Conservation (phyloP, 148 eudicot species). For the Silene latifolia region DNA sequence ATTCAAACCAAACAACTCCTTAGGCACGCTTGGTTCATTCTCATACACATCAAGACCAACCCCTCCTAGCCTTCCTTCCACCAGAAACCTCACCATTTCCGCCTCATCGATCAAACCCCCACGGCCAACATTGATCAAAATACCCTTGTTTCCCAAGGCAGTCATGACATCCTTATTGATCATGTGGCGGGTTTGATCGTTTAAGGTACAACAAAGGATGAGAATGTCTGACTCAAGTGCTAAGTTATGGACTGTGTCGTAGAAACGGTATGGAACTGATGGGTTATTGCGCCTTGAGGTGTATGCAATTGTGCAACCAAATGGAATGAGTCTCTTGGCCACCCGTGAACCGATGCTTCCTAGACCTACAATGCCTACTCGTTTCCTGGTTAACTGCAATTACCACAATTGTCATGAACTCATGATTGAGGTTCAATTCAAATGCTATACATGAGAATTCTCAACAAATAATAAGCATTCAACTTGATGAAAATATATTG, state of each 20-base stretch:
- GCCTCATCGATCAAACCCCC: constrained; percentile 67
- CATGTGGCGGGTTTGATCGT: constrained; percentile 54
- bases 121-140: constrained; percentile 70
- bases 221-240: constrained; percentile 51
- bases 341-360: constrained; percentile 69
- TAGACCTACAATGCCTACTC: constrained; percentile 76
- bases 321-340: constrained; percentile 54
- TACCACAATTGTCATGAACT: neutral
- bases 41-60: constrained; percentile 86
- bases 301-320: constrained; percentile 74
- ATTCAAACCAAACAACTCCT: constrained; percentile 55
- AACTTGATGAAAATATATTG: no score
- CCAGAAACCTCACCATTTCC: constrained; percentile 53
- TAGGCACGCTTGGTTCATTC: constrained; percentile 68
- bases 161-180: constrained; percentile 57
- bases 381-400: constrained; percentile 62
- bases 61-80: constrained; percentile 58
- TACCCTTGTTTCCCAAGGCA: constrained; percentile 62
- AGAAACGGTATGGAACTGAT: constrained; percentile 40
- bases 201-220: constrained; percentile 57
- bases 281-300: constrained; percentile 60
- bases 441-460: no score
- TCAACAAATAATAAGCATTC: no score
- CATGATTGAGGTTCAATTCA: no score
- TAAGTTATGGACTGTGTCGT: constrained; percentile 39